Conservation (phyloP, 495 filamentous ascomycete genomes). For the Cryomyces antarcticus region DNA sequence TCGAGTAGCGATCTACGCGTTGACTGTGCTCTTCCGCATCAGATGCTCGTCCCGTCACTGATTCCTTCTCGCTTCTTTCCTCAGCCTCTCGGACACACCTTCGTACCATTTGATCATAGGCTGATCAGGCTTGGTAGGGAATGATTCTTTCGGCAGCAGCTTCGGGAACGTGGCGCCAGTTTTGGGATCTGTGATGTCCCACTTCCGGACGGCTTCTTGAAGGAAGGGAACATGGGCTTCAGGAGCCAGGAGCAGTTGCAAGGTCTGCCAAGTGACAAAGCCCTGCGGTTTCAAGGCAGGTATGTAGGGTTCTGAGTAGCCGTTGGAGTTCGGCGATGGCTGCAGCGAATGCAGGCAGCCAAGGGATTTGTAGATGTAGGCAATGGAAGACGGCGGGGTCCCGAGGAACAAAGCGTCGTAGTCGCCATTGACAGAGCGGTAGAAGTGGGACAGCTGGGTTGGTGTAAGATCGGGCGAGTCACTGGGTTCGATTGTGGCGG, state of each 20-base stretch:
- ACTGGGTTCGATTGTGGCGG: slow-evolving; percentile 40
- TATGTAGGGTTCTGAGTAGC: slow-evolving; percentile 52
- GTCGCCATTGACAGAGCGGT: slow-evolving; percentile 71
- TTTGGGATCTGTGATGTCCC: slow-evolving; percentile 52
- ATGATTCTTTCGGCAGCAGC: slow-evolving; percentile 50
- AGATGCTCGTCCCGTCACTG: slow-evolving; percentile 5
- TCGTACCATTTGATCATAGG: slow-evolving; percentile 77
- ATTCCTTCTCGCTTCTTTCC: slow-evolving; percentile 14
- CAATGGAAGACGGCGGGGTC: slow-evolving; percentile 51
- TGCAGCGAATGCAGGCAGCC: slow-evolving; percentile 48
- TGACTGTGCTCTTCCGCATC: slow-evolving; percentile 6
- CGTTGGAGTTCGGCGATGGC: slow-evolving; percentile 42
- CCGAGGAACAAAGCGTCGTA: slow-evolving; percentile 75
- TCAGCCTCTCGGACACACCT: slow-evolving; percentile 35
- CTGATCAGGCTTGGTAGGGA: slow-evolving; percentile 52
- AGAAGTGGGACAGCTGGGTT: slow-evolving; percentile 69
- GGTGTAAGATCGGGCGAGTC: slow-evolving; percentile 50
- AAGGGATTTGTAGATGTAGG: slow-evolving; percentile 77
- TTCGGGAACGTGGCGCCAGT: slow-evolving; percentile 55
- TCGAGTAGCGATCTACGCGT: slow-evolving; percentile 3
- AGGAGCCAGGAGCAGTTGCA: slow-evolving; percentile 74
- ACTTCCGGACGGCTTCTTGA: slow-evolving; percentile 58
- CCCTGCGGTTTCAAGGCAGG: slow-evolving; percentile 67
- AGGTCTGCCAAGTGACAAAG: slow-evolving; percentile 85
- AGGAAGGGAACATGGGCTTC: slow-evolving; percentile 72